These are phyloP conservation scores for Lasiodiplodia citricola DNA, from an alignment of 2,329 filamentous ascomycete genomes.

Conservation along the genomic window DNA sequence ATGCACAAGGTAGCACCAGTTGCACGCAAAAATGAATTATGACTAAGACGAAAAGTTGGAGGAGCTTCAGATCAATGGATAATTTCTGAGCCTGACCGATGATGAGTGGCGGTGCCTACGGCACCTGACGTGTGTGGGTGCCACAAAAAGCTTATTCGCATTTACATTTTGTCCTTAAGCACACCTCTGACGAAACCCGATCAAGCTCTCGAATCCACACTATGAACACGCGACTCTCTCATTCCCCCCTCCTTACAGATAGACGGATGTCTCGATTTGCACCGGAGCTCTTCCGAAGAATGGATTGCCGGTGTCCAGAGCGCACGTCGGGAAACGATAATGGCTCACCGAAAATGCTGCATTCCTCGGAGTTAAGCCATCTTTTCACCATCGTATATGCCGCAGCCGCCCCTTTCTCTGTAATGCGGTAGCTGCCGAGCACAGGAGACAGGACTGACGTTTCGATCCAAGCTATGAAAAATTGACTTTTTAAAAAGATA, in stretches of 20 bases:
- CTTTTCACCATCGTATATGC: no score
- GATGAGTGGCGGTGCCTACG: background rate
- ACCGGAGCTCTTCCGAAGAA: background rate
- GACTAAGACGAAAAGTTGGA: background rate
- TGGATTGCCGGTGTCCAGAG: background rate
- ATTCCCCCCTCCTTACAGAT: background rate
- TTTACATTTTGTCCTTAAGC: background rate
- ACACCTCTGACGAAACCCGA: background rate
- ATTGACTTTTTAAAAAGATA: background rate
- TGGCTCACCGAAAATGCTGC: background rate
- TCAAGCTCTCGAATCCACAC: no score
- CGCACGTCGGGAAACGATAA: background rate
- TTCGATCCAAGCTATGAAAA: background rate
- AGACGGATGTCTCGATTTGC: background rate
- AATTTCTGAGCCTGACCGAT: background rate
- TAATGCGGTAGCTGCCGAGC: background rate
- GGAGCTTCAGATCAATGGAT: background rate
- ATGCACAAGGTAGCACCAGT: background rate
- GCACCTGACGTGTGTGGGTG: background rate
- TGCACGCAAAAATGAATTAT: background rate
- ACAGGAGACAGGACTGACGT: background rate
- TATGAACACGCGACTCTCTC: no score
- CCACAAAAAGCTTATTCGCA: background rate
- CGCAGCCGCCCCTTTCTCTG: background rate
- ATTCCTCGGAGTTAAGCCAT: background rate